Evolutionary conservation across 441 rosid genomes (phyloP), one percentile per base, ranked within the genome.

Genomic region (Gossypium schwendimanii): DNA sequence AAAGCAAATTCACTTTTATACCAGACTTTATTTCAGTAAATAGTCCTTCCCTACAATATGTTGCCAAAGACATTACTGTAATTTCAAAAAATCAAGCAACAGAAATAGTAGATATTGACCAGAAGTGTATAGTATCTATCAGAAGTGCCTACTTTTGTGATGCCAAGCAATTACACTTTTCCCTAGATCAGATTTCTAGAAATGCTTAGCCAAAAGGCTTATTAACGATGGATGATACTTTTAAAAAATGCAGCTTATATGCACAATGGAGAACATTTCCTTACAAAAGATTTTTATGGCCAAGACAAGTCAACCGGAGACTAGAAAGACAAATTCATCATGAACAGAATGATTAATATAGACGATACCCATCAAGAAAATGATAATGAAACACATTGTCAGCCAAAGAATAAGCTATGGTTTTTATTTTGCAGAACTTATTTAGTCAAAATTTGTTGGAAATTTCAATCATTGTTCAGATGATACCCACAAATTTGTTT

Each of bases 281-380:
- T 65, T 23, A 12, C 39, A 45, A 41, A 12, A 12, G 26, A 23
- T 23, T 26, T 65, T 8, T 10, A 65, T 45, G 18, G 70, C 55
- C 55, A 65, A n/a, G 21, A 45, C 21, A 45, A 63, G 17, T 45
- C 55, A 65, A 20, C 15, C 7, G 12, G 52, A 44, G 36, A 17
- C 11, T 18, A 63, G n/a, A 11, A 14, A 36, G 52, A 62, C 47
- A 33, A 17, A 47, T 66, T 49, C 57, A 66, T 66, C 21, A 24
- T 47, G 11, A 66, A 47, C 28, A 66, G 36, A 66, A 20, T 21
- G 39, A 66, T 66, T 66, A 47, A 66, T 47, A 47, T 66, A 47
- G 61, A 68, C 28, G 11, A 69, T 69, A 26, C 10, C 12, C 28
- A 17, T 33, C 72, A 52, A 31, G 28, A 31, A 11, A 33, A 31